Evolutionary conservation across 1,139 yeast species (phyloP), one percentile per base, ranked within the genome.

Genomic region (Kurtzmaniella quercitrusa): DNA sequence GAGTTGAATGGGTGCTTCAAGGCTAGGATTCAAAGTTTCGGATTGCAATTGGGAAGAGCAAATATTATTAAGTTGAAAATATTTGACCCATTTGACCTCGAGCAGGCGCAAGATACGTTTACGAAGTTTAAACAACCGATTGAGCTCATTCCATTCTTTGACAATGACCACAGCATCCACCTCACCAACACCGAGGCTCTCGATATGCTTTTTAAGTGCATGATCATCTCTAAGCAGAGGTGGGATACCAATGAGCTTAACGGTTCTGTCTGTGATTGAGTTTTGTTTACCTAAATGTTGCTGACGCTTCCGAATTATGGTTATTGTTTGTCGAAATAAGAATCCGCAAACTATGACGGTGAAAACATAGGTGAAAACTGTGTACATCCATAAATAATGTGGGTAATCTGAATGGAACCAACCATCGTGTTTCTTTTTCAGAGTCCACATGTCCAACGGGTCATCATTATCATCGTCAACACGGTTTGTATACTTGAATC

Each of bases 131-230:
- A 84, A 85, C 23, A 93, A 65, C 34, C 63, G 57, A 51, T 88
- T 88, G 44, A 93, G 66, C 22, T 73, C 75, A 12, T 76, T 77
- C 97, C 98, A 93, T 57, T 91, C 91, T 46, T 88, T 71, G 48
- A 96, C 94, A 6, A 93, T 78, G 2, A 85, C 82, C 9, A 91
- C 75, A 0, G 84, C 73, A 23, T 84, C 78, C 1, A 91, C 95
- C 47, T 78, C 81, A 2, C 96, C 97, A 38, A 91, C 84, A 20
- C 85, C 84, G 38, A 91, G 66, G 15, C 76, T 74, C 50, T 88
- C 94, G 30, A 93, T 83, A 55, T 88, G 93, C 37, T 80, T 74
- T 45, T 78, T 82, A 51, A 93, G 66, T 12, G 78, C 80, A 19
- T 74, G 73, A 50, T 83, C 93, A 42, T 81, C 82, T 44, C 97